Evolutionary conservation across 2,329 filamentous ascomycete species (phyloP).

Genomic region (Alternaria metachromatica): DNA sequence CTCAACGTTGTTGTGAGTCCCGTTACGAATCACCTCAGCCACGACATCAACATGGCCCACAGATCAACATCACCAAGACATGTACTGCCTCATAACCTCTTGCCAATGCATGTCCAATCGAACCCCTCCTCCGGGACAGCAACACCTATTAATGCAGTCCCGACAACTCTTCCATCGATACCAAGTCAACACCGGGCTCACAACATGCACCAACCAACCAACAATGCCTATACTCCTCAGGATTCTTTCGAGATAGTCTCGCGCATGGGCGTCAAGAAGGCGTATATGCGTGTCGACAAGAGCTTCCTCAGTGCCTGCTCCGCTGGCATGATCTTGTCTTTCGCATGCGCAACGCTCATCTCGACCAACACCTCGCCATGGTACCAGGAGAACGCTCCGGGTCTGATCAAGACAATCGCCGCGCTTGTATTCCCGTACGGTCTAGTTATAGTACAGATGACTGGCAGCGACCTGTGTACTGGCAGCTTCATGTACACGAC

Average conservation of each 20-base stretch:
- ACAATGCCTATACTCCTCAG: conserved; percentile 54
- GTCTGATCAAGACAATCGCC: conserved; percentile 38
- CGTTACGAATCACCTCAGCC: background rate
- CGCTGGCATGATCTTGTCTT: conserved; percentile 60
- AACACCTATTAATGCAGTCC: conserved; percentile 1
- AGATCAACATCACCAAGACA: conserved; percentile 3
- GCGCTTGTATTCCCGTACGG: conserved; percentile 47
- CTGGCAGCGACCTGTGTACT: conserved; percentile 44
- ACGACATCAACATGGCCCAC: background rate
- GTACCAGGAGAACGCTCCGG: conserved; percentile 24
- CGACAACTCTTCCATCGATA: background rate
- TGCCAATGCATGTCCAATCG: conserved; percentile 1
- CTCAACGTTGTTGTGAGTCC: background rate
- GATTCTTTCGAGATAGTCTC: conserved; percentile 61
- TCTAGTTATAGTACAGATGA: conserved; percentile 41
- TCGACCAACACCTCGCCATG: conserved; percentile 19
- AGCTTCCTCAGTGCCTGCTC: conserved; percentile 60
- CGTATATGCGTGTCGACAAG: conserved; percentile 60
- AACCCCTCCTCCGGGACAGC: background rate
- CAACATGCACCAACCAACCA: background rate
- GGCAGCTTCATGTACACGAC: conserved; percentile 33
- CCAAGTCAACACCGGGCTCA: background rate
- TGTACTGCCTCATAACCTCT: background rate
- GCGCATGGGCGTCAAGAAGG: conserved; percentile 59
- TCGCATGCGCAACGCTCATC: conserved; percentile 42